Base-by-base conservation (phyloP, 345 rosid species). In the Anastatica hierochuntica region DNA sequence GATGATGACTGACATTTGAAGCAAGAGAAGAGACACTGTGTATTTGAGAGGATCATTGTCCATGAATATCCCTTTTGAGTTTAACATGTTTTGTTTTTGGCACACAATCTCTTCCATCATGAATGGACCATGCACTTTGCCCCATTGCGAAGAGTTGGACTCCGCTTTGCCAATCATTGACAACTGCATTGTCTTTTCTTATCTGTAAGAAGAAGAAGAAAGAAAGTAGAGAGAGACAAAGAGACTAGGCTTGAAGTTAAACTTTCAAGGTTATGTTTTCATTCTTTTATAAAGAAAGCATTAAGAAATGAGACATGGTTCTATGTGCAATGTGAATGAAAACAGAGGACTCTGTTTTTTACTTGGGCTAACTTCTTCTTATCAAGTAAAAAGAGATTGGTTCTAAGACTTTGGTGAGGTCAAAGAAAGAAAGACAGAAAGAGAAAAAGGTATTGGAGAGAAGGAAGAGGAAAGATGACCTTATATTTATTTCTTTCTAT, bases 331-430 rank as follows among this genome's bases (percentile, higher is more conserved):
- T 13, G 9, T 38, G 11, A 45, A 45, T 41, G 42, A 46, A 49
- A 49, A 49, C 63, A 65, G 53, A 65, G 52, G 70, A 57, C 70
- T 65, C 58, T 42, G 63, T 49, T 26, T 49, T 56, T 43, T 57
- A 57, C 43, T 54, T 54, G 48, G 10, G 53, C 30, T 49, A 23
- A 61, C 37, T 34, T 60, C 5, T 56, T 56, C 16, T 56, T 34
- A 5, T 0, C 19, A 10, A 33, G 33, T 33, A 30, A 19, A n/a
- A n/a, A n/a, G n/a, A n/a, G n/a, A n/a, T n/a, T n/a, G n/a, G n/a
- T n/a, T n/a, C n/a, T n/a, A n/a, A n/a, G n/a, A n/a, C n/a, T n/a
- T n/a, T 34, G 52, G 47, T 46, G 11, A 39, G 36, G 20, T 47
- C 20, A 31, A 63, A 11, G 34, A 15, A 11, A 60, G 31, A 27